Conservation (phyloP, 306 rosid genomes). For the Mimosa bimucronata region DNA sequence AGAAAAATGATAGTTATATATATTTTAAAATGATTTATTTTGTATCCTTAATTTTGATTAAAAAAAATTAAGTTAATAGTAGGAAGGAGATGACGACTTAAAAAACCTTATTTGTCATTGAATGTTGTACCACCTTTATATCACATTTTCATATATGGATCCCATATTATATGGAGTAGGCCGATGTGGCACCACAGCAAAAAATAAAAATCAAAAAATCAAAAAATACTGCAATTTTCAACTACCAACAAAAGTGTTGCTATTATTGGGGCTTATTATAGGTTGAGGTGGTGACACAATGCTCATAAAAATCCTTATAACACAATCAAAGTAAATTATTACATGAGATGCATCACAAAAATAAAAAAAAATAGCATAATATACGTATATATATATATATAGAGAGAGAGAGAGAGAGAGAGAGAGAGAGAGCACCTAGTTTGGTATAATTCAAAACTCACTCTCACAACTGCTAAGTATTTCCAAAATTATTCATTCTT, state of each 20-base stretch:
- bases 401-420: no score
- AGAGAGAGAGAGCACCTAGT: not conserved
- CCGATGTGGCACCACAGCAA: not conserved
- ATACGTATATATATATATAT: no score
- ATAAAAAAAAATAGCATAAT: not conserved
- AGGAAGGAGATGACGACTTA: no score
- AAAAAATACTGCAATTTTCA: not conserved
- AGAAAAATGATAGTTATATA: no score
- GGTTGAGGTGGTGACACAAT: not conserved
- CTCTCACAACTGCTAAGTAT: not conserved
- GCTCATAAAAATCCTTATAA: not conserved
- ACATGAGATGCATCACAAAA: not conserved
- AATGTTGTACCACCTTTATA: not conserved
- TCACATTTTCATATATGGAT: no score
- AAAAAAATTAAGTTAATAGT: no score
- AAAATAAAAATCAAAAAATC: no score
- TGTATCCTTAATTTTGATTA: no score
- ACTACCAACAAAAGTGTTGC: not conserved
- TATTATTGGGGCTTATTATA: no score
- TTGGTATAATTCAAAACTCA: not conserved
- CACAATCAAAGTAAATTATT: no score
- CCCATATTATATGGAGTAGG: not conserved
- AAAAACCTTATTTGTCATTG: no score
- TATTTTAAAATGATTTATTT: no score
- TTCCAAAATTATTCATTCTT: not conserved